Evolutionary conservation across 169 alveolate genomes (phyloP).

Genomic region (Blepharisma undulans): DNA sequence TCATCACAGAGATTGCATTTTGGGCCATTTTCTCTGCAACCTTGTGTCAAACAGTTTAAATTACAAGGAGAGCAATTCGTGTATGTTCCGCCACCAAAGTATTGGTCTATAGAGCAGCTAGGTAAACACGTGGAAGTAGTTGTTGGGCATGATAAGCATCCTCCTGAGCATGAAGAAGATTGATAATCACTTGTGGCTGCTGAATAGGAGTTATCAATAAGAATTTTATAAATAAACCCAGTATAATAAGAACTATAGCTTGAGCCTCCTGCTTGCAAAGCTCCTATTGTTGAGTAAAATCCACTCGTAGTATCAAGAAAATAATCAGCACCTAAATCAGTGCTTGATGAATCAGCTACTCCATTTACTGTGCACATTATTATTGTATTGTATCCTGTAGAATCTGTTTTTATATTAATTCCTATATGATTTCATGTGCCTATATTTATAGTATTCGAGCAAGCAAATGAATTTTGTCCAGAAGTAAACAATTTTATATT

Average conservation of each 20-base stretch:
- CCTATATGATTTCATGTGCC: background rate
- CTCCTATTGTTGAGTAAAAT: background rate
- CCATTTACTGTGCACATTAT: background rate
- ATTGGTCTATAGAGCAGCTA: background rate
- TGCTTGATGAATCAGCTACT: background rate
- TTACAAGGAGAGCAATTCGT: no score
- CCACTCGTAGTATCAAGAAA: background rate
- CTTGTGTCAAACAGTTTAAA: background rate
- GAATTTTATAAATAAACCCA: background rate
- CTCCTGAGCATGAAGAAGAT: background rate
- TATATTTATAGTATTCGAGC: background rate
- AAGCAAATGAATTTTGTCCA: background rate
- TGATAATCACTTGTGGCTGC: background rate
- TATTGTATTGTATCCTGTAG: background rate
- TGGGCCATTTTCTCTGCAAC: background rate
- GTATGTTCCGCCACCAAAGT: no score
- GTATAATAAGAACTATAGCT: no score
- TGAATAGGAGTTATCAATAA: background rate
- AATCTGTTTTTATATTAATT: background rate
- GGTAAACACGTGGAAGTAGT: background rate
- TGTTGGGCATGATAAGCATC: background rate
- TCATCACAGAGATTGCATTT: conserved; percentile 21
- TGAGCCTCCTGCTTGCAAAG: no score
- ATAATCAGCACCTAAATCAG: background rate
- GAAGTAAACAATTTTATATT: background rate